Evolutionary conservation across 1,284 basidiomycete genomes (phyloP), one percentile per base, ranked within the genome.

Genomic region (Termitomyces sp.): DNA sequence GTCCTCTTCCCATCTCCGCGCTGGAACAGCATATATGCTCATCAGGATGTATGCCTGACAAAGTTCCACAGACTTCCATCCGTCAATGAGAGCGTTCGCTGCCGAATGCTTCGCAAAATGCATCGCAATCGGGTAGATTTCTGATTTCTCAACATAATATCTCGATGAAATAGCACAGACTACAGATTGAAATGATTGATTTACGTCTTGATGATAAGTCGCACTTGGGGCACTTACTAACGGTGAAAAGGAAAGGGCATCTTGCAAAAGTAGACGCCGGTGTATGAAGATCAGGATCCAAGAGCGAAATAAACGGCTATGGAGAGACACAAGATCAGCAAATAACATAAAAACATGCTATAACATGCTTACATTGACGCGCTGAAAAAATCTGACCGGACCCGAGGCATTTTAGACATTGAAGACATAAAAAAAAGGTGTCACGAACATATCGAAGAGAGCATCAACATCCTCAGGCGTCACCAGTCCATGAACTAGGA

Each of bases 51-150:
- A 91, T 3, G 84, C 88, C 62, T 89, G 86, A 53, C 84, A 86
- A 36, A 86, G 74, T 64, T 91, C 89, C 54, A 90, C 86, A 44
- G 80, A 86, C 68, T 92, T 92, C 85, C 86, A 90, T 49, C 88
- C 88, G 64, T 90, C 84, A 50, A 88, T 85, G 41, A 92, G 74
- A 6, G 87, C 85, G 57, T 84, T 88, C 1, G 88, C 87, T 1
- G 88, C 89, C 0, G 88, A 85, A 57, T 86, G 84, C 64, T 88
- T 90, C 1, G 90, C 89, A 58, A 91, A 91, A 66, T 91, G 89
- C 90, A 92, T 92, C 8, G 88, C 89, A 59, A 90, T 85, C 2
- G 87, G 86, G 63, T 91, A 90, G 49, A 90, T 85, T 65, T 89
- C 85, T 0, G 86, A 85, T 63, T 89, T 90, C 47, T 84, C 83